Percentiles rank a stretch among this genome's conserved stretches.
Evolutionary conservation across 192 early-diverging fungal species (phyloP).

Genomic region (Pilaira anomala): DNA sequence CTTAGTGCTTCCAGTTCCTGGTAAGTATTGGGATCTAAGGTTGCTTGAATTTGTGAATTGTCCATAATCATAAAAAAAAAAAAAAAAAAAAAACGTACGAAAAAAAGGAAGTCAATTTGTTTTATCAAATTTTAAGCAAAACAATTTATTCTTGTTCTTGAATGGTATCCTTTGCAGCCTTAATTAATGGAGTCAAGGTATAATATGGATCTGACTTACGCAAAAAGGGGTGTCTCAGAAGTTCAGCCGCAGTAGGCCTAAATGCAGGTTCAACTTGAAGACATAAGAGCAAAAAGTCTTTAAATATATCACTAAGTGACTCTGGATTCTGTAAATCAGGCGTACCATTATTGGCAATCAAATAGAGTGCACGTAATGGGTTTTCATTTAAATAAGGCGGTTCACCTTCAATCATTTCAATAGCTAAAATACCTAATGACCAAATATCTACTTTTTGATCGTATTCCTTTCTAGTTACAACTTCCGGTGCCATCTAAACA

Average conservation of each 20-base stretch:
- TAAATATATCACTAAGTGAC: slow-evolving; percentile 68
- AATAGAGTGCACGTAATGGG: slow-evolving; percentile 83
- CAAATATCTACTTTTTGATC: slow-evolving; percentile 93
- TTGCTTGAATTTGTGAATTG: slow-evolving; percentile 18
- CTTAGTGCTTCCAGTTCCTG: slow-evolving; percentile 33
- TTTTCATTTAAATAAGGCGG: slow-evolving; percentile 96
- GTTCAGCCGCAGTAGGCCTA: slow-evolving; percentile 74
- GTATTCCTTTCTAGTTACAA: slow-evolving; percentile 90
- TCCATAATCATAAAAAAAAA: background rate
- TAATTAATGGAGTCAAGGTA: slow-evolving; percentile 78
- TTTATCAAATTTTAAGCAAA: too few species aligned
- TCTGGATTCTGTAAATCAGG: slow-evolving; percentile 89
- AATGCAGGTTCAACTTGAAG: slow-evolving; percentile 82
- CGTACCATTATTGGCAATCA: slow-evolving; percentile 95
- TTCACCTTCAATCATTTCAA: slow-evolving; percentile 97
- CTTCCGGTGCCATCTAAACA: slow-evolving; percentile 90
- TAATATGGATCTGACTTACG: slow-evolving; percentile 76
- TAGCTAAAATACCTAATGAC: slow-evolving; percentile 97
- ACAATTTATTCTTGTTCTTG: background rate
- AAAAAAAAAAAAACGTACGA: background rate
- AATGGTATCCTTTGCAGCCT: slow-evolving; percentile 19
- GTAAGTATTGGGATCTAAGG: slow-evolving; percentile 29
- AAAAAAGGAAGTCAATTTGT: background rate
- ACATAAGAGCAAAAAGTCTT: slow-evolving; percentile 76
- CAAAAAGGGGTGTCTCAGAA: slow-evolving; percentile 86